A percentile compares a stretch with the other conserved stretches of the same genome.
Evolutionary conservation across 192 early-diverging fungal genomes (phyloP).

Genomic region (Coemansia sp.): DNA sequence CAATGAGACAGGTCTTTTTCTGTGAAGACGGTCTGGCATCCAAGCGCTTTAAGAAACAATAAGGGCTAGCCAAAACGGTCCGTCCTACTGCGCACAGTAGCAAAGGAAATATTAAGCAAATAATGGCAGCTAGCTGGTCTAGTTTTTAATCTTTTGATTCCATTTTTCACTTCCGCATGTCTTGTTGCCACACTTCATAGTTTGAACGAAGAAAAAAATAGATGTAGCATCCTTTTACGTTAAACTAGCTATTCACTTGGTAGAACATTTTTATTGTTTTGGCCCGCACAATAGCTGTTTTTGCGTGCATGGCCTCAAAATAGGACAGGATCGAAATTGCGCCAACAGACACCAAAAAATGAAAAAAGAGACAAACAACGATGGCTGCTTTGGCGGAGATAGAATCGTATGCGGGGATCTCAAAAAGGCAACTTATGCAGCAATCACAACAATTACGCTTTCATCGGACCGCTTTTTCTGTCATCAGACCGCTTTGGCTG

Average conservation of each 20-base stretch:
- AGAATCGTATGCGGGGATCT: constrained; percentile 1
- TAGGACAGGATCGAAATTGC: background rate
- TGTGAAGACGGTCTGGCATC: background rate
- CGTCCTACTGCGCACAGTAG: background rate
- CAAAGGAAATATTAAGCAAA: background rate
- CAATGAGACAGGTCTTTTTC: background rate
- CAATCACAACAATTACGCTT: background rate
- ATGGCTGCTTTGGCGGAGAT: background rate
- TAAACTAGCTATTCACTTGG: too few species aligned
- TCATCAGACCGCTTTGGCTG: too few species aligned
- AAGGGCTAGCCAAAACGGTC: background rate
- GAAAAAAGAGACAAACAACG: background rate
- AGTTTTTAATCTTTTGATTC: background rate
- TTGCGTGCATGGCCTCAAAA: background rate
- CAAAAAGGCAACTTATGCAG: background rate
- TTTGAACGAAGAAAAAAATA: too few species aligned
- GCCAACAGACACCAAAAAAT: background rate
- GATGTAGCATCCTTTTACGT: too few species aligned
- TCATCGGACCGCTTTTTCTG: background rate
- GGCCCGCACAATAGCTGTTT: background rate
- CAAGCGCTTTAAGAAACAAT: background rate
- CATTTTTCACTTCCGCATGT: background rate
- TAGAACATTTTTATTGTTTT: background rate
- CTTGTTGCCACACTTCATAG: background rate
- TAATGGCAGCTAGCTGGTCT: background rate